Conservation (phyloP, 2,329 filamentous ascomycete species). For the Periglandula ipomoeae region DNA sequence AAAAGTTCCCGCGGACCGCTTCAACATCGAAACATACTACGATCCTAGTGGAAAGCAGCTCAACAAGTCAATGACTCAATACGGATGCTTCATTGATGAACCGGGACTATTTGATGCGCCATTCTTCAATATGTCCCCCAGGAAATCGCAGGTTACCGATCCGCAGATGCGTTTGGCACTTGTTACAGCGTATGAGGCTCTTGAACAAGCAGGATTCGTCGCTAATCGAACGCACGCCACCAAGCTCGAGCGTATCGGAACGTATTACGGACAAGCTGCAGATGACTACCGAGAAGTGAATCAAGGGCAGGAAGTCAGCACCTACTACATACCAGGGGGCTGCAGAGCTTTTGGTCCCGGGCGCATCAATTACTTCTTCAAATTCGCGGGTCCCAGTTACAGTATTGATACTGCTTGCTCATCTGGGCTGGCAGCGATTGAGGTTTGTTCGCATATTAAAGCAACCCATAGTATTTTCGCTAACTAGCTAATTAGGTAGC, state of each 20-base stretch:
- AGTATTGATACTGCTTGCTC: constrained; percentile 72
- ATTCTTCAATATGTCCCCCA: constrained; percentile 74
- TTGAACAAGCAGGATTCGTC: constrained; percentile 58
- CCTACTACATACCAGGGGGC: constrained; percentile 44
- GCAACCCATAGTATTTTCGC: too few species aligned
- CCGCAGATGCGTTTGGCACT: constrained; percentile 65
- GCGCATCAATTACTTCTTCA: constrained; percentile 67
- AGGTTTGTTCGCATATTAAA: constrained; percentile 48
- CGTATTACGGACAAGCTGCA: constrained; percentile 68
- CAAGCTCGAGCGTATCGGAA: constrained; percentile 49
- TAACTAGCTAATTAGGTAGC: constrained; percentile 17
- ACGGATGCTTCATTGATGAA: constrained; percentile 59
- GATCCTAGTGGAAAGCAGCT: constrained; percentile 56
- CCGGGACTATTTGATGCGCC: constrained; percentile 63
- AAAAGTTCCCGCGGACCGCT: constrained; percentile 51
- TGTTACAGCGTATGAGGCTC: constrained; percentile 65
- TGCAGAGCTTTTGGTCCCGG: constrained; percentile 42
- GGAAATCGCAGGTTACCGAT: constrained; percentile 63
- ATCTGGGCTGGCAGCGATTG: constrained; percentile 62
- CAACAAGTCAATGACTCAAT: constrained; percentile 59
- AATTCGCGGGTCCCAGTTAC: constrained; percentile 64
- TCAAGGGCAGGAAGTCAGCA: constrained; percentile 55
- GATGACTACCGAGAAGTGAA: constrained; percentile 77
- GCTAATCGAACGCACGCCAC: constrained; percentile 34
- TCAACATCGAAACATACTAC: constrained; percentile 55